Conservation (phyloP, 805 yeast species). For the Hanseniaspora valbyensis region DNA sequence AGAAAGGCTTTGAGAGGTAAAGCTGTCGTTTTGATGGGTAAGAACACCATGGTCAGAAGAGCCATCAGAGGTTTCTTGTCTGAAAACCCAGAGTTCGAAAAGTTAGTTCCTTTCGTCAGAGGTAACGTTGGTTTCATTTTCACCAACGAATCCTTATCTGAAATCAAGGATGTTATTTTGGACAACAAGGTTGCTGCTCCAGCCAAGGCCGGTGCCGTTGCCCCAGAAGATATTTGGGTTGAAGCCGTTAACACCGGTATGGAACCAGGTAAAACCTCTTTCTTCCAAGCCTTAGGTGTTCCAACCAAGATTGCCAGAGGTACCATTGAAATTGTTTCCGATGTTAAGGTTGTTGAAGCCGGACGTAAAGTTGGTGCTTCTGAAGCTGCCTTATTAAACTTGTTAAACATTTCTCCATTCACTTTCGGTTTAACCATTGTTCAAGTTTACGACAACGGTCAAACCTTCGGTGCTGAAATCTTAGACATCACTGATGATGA, state of each 20-base stretch:
- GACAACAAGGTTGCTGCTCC: conserved; percentile 99
- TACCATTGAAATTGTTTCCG: conserved; percentile 98
- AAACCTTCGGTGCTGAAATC: conserved; percentile 91
- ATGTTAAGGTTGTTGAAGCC: conserved; percentile 85
- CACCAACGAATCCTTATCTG: conserved; percentile 92
- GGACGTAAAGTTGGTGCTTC: conserved; percentile 94
- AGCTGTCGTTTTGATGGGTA: conserved; percentile 97
- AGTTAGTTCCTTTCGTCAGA: conserved; percentile 82
- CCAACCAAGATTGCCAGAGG: conserved; percentile 99
- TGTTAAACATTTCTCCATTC: conserved; percentile 99
- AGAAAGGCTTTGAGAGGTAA: conserved; percentile 92
- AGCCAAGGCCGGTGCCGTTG: conserved; percentile 99
- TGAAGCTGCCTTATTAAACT: conserved; percentile 96
- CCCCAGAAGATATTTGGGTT: conserved; percentile 94
- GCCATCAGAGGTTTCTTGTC: conserved; percentile 92
- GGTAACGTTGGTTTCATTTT: conserved; percentile 99
- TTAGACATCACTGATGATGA: conserved; percentile 98
- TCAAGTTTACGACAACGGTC: conserved; percentile 98
- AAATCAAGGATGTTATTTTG: conserved; percentile 76
- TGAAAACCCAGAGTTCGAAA: conserved; percentile 94
- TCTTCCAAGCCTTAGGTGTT: conserved; percentile 99
- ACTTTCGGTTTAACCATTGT: conserved; percentile 95
- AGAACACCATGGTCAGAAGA: conserved; percentile 99
- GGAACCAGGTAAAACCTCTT: conserved; percentile 99
- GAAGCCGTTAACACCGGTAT: conserved; percentile 99